Conservation (phyloP, 2,329 filamentous ascomycete genomes). For the Sporothrix luriei region DNA sequence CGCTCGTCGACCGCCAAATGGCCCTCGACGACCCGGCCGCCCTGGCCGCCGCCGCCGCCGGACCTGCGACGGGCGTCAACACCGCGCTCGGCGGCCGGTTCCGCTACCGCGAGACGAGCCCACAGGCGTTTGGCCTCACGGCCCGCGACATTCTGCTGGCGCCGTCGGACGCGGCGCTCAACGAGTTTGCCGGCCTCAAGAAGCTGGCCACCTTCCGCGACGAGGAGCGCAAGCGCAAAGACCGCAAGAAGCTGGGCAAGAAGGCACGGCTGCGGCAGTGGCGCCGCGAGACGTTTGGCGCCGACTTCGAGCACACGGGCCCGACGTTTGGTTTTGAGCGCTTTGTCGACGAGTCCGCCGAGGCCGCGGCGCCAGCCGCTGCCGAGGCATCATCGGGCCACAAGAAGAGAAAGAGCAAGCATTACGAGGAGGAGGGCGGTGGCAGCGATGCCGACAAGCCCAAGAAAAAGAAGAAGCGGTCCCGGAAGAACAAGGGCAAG, state of each 20-base stretch:
- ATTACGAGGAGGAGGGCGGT: slow-evolving; percentile 39
- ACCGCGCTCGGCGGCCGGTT: slow-evolving; percentile 52
- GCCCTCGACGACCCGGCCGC: slow-evolving; percentile 69
- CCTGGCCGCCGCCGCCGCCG: slow-evolving; percentile 42
- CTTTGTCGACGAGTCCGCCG: slow-evolving; percentile 30
- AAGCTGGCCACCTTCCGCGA: slow-evolving; percentile 91
- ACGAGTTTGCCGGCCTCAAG: slow-evolving; percentile 90
- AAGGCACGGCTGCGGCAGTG: slow-evolving; percentile 89
- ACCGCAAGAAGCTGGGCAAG: slow-evolving; percentile 87
- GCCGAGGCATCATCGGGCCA: slow-evolving; percentile 38
- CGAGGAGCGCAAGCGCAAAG: slow-evolving; percentile 81
- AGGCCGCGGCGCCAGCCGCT: slow-evolving; percentile 40
- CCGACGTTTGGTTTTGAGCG: slow-evolving; percentile 61
- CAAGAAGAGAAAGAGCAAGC: slow-evolving; percentile 41
- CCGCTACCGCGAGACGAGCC: slow-evolving; percentile 92
- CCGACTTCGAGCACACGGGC: slow-evolving; percentile 58
- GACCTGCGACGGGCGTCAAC: slow-evolving; percentile 34
- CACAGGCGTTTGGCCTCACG: slow-evolving; percentile 85
- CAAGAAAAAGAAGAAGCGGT: slow-evolving; percentile 55
- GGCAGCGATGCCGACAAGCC: slow-evolving; percentile 19
- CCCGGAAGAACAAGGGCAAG: slow-evolving; percentile 44
- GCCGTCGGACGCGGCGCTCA: slow-evolving; percentile 80
- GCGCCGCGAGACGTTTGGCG: slow-evolving; percentile 67
- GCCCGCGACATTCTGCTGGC: slow-evolving; percentile 86
- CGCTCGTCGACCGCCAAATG: slow-evolving; percentile 79